A percentile compares a stretch with the other conserved stretches of the same genome.
phyloP scores from a whole-genome alignment of 805 yeast species.

The Teunomyces cretensis region DNA sequence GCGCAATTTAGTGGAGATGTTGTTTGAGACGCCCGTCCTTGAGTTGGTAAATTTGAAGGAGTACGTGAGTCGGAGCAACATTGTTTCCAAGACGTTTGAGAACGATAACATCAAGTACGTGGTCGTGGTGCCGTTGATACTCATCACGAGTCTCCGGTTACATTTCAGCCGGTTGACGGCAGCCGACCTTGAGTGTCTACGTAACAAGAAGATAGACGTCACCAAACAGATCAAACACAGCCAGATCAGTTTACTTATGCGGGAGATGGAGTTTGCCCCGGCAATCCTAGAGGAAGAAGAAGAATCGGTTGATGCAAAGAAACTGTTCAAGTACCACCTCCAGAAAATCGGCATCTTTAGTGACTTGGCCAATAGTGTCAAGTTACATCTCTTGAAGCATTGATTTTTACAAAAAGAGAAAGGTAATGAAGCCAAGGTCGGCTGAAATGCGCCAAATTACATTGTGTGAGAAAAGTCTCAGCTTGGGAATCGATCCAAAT shows the following conservation, averaged over 20 bases:
- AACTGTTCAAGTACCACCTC: slow-evolving; percentile 9
- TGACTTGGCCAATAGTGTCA: slow-evolving; percentile 7
- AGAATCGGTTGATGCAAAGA: slow-evolving; percentile 8
- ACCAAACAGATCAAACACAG: neutral
- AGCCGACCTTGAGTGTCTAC: slow-evolving; percentile 2
- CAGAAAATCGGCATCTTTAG: slow-evolving; percentile 7
- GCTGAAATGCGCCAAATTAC: no score
- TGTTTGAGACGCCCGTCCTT: slow-evolving; percentile 9
- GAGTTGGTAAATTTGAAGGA: neutral
- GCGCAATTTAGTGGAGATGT: slow-evolving; percentile 4
- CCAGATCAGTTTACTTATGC: neutral
- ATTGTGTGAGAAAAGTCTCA: no score
- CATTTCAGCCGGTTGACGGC: slow-evolving; percentile 2
- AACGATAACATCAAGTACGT: slow-evolving; percentile 2
- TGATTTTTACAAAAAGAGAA: no score
- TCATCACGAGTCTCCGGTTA: slow-evolving; percentile 3
- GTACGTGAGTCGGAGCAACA: neutral
- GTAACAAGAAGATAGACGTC: neutral
- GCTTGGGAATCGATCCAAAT: no score
- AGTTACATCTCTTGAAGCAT: slow-evolving; percentile 6
- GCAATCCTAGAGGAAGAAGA: slow-evolving; percentile 1
- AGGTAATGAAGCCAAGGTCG: neutral
- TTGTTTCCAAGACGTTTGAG: slow-evolving; percentile 2
- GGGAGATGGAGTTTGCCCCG: neutral
- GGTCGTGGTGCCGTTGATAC: slow-evolving; percentile 3